Evolutionary conservation across 164 flowering plant genomes (phyloP), one percentile per base, ranked within the genome.

Genomic region (Kingdonia uniflora): DNA sequence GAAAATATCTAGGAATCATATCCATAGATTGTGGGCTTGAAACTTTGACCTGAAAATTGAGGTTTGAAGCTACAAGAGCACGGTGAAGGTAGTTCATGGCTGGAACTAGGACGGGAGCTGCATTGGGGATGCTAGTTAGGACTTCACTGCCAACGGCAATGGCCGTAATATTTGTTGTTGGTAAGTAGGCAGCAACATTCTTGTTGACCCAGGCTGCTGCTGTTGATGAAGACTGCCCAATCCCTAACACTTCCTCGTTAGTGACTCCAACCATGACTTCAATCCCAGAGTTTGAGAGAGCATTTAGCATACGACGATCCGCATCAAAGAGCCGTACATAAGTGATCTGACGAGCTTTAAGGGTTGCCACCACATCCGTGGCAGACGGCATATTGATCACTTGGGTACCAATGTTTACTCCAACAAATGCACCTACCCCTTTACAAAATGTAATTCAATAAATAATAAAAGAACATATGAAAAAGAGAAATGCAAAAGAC

Each of bases 111-210:
- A 76, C 68, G 1, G 79, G 76, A n/a, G 86, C 90, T 49, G 73
- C 86, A 68, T 82, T 69, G 0, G 97, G 94, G 42, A 84, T 68
- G 21, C 82, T 33, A n/a, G 83, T 77, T 26, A 86, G 79, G 67
- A 89, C 85, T 71, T 89, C 88, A 43, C 94, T 85, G 39, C 95
- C 95, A 49, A 86, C 90, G 16, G 97, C 87, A 64, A 89, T 79
- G 53, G 86, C 77, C 11, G 97, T 85, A 45, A 89, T 84, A 66
- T 89, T 87, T 52, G 89, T 82, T 33, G 72, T 65, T 23, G 96
- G 96, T 49, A 82, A 16, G 58, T 74, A 75, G 24, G 94, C 67
- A 17, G 73, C 81, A 40, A 89, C 78, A 64, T 89, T 89, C 66
- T 68, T 72, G 55, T 78, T 86, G 49, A 86, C 33, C 97, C 97